Base-by-base conservation (phyloP, 768 basidiomycete genomes). In the Boletus rubescentipes region DNA sequence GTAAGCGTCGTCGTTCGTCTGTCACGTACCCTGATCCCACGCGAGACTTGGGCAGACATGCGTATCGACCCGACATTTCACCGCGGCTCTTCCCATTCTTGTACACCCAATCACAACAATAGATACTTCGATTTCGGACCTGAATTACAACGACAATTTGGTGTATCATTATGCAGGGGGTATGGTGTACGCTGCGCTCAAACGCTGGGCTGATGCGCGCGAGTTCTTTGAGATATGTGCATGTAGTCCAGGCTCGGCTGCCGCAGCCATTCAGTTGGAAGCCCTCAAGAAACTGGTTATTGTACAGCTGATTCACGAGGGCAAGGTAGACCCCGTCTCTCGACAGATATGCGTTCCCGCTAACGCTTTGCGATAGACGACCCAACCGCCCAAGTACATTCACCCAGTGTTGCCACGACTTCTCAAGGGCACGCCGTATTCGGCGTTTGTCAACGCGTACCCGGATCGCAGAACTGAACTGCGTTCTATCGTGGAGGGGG, bases 91-190 rank as follows among this genome's bases (percentile, higher is more conserved):
- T 12, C 83, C 83, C 1, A 62, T 93, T 16, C 81, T 93, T 11
- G 45, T 65, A 11, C 65, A 73, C n/a, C 84, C 87, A 16, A 86
- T 93, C 58, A 82, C 83, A 12, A 75, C 81, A 39, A 78, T 93
- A 52, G 85, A 87, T 66, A 77, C 73, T 2, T 57, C 66, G 0
- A 67, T 80, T n/a, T 82, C 81, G 8, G 88, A 91, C 55, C 72
- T 95, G 49, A 71, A 68, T 31, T 93, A 91, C 72, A 84, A 80
- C 58, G 93, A 94, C 68, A 87, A 87, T 62, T 77, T 96, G 21
- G 71, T 80, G n/a, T 93, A 93, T 66, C 90, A 94, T 74, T 93
- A 93, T 67, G 74, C 82, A 3, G 91, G 87, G 4, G 93, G 91
- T 2, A 74, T 89, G n/a, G 80, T 79, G 1, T 75, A 87, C 1